Percentiles rank a stretch among this genome's conserved stretches.
Conservation (phyloP, 192 early-diverging fungal genomes). For the Coemansia sp. region DNA sequence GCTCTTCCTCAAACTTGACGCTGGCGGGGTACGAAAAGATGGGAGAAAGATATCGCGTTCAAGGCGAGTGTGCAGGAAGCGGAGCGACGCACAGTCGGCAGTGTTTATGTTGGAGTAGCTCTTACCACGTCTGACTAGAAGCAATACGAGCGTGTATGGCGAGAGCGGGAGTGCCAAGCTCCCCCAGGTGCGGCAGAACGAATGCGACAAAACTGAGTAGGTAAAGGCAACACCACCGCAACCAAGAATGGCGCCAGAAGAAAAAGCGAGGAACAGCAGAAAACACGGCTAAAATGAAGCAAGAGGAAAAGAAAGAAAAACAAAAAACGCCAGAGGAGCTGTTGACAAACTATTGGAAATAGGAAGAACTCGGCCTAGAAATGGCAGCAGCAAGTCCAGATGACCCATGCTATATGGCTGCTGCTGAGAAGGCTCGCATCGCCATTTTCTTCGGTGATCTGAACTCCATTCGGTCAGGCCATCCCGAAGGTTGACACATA, state of each 20-base stretch:
- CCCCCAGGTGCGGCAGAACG: neutral
- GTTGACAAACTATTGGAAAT: conserved; percentile 32
- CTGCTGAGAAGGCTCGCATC: conserved; percentile 1
- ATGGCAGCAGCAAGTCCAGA: conserved; percentile 3
- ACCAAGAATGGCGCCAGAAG: neutral
- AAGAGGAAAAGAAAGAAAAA: neutral
- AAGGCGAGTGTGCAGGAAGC: neutral
- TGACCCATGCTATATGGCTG: conserved; percentile 10
- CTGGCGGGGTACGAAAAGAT: neutral
- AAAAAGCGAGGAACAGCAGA: neutral
- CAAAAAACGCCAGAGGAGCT: too few relatives aligned
- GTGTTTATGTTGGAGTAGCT: neutral
- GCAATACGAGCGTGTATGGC: neutral
- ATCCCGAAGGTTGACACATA: neutral
- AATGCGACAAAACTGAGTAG: neutral
- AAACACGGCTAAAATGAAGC: neutral
- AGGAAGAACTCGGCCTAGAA: conserved; percentile 9
- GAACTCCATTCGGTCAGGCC: conserved; percentile 9
- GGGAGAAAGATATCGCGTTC: too few relatives aligned
- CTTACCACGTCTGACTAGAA: conserved; percentile 1
- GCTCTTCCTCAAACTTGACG: neutral
- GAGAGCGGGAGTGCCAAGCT: neutral
- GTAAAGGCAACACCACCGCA: neutral
- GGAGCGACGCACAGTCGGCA: neutral
- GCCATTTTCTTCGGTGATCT: conserved; percentile 24